Evolutionary conservation across 805 yeast species (phyloP), one percentile per base, ranked within the genome.

Genomic region (Candida silvicultrix): DNA sequence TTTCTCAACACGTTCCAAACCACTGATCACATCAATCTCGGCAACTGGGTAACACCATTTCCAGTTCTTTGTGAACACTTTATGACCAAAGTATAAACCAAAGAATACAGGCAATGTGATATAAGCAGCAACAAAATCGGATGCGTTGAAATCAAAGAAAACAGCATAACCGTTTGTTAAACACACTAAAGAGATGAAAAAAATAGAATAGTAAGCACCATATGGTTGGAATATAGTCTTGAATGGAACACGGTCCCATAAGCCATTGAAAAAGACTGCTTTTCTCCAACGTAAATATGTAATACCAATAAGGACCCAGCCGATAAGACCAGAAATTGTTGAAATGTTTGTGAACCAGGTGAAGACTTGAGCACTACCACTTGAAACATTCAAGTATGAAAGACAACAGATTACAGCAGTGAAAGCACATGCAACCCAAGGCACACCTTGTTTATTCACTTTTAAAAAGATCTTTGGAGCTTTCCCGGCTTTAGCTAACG

Each of bases 121-220:
- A 63, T 84, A 84, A 10, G 89, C 85, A 31, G 90, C 89, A 43
- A 84, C 65, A 55, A 84, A 84, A 60, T 81, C 82, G 7, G 76
- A 62, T 43, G 46, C 57, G 28, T 52, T 48, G 46, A 54, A 54
- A 48, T 52, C 35, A 31, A 84, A 63, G 50, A 84, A 83, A 6
- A 78, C 83, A 3, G 76, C 81, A 58, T 81, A 85, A 47, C 90
- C 90, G 54, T 85, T 84, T n/a, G 89, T 83, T 40, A 85, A 44
- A 28, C 82, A 67, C 44, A 85, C 57, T 16, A 85, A 29, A 5
- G 70, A 48, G 46, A 82, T 71, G 50, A 80, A 61, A 37, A 68
- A 53, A 32, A 82, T 63, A 7, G 78, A 73, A 49, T 75, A 75
- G 57, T 75, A 81, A 4, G 84, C 74, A 42, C 81, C 76, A 51